Conservation (phyloP, 768 basidiomycete genomes). For the Phanerochaete sordida region DNA sequence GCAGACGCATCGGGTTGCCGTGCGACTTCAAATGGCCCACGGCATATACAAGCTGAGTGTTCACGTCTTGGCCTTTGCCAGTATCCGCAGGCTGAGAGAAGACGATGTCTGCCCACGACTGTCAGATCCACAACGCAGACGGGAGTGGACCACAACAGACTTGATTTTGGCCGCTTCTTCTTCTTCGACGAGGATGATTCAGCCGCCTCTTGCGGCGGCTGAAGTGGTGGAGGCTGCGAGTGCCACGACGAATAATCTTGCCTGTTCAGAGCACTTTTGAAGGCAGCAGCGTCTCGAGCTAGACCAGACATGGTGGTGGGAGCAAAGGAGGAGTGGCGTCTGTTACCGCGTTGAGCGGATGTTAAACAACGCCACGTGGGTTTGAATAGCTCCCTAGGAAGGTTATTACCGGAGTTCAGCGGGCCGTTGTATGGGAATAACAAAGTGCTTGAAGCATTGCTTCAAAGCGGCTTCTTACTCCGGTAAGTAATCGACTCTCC, state of each 20-base stretch:
- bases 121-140: slow-evolving; percentile 14
- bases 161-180: slow-evolving; percentile 58
- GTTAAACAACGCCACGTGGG: not conserved
- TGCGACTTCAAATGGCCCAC: slow-evolving; percentile 79
- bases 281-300: slow-evolving; percentile 65
- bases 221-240: slow-evolving; percentile 48
- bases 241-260: slow-evolving; percentile 79
- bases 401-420: not conserved
- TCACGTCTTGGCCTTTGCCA: slow-evolving; percentile 74
- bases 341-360: not conserved
- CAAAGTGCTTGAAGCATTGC: not conserved
- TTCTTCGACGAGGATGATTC: slow-evolving; percentile 43
- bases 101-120: slow-evolving; percentile 52
- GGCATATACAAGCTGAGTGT: slow-evolving; percentile 84
- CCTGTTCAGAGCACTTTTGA: slow-evolving; percentile 60
- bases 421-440: not conserved
- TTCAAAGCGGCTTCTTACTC: not conserved
- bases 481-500: not conserved
- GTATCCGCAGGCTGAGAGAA: slow-evolving; percentile 89
- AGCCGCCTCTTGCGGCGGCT: slow-evolving; percentile 29
- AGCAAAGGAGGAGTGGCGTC: not conserved
- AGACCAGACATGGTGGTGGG: slow-evolving; percentile 36
- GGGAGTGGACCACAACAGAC: slow-evolving; percentile 33
- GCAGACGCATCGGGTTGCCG: slow-evolving; percentile 69
- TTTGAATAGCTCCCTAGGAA: not conserved